phyloP scores from a whole-genome alignment of 2,329 filamentous ascomycete genomes.

The Whalleya microplaca region DNA sequence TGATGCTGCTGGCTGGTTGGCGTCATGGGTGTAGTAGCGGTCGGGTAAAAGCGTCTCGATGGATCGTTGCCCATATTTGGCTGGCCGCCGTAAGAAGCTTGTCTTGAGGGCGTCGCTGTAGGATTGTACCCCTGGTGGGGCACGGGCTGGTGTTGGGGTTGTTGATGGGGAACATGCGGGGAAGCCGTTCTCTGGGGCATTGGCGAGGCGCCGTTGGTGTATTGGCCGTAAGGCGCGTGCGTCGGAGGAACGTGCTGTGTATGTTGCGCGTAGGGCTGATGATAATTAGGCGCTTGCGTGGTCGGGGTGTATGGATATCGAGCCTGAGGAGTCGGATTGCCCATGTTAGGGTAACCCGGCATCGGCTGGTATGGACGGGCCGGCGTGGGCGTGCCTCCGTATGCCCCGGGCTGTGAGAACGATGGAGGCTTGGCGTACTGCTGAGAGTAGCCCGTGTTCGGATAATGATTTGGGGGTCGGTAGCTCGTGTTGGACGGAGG shows the following conservation, averaged over 20 bases:
- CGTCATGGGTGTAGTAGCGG: conserved; percentile 29
- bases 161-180: conserved; percentile 36
- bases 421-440: conserved; percentile 57
- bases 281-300: conserved; percentile 30
- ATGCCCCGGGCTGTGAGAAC: conserved; percentile 56
- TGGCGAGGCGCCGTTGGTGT: conserved; percentile 33
- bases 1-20: conserved; percentile 31
- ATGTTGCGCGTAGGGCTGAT: conserved; percentile 34
- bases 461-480: conserved; percentile 52
- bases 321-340: conserved; percentile 44
- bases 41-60: conserved; percentile 33
- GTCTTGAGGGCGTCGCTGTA: conserved; percentile 32
- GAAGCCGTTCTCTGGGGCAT: conserved; percentile 36
- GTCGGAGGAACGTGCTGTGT: conserved; percentile 33
- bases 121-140: conserved; percentile 34
- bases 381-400: conserved; percentile 47
- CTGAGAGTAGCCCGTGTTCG: conserved; percentile 46
- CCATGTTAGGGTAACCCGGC: conserved; percentile 44
- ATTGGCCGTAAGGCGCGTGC: conserved; percentile 34
- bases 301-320: conserved; percentile 36
- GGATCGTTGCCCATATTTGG: conserved; percentile 32
- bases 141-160: conserved; percentile 35
- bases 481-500: conserved; percentile 50
- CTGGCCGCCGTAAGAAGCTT: conserved; percentile 33
- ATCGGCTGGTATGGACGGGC: conserved; percentile 47